Conservation (phyloP, 441 rosid genomes). For the Populus hybrid region DNA sequence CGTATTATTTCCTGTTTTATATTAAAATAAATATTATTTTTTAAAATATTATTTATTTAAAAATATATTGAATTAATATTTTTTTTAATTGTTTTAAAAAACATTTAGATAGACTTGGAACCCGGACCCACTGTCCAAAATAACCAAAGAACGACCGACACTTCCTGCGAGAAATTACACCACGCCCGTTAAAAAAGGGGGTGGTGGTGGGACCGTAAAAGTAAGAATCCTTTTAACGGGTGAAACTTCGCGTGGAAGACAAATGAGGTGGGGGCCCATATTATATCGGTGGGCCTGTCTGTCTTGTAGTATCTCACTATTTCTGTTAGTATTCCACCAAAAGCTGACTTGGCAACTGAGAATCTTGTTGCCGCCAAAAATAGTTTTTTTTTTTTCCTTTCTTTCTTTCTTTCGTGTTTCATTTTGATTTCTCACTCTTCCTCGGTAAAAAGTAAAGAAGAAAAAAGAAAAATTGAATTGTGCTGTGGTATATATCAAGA, state of each 20-base stretch:
- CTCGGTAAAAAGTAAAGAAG: too few species aligned
- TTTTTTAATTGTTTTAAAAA: too few species aligned
- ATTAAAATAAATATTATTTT: background rate
- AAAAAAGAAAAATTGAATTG: too few species aligned
- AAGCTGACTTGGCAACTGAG: slow-evolving; percentile 12
- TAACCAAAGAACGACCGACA: background rate
- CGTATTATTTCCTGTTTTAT: background rate
- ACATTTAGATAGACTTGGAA: background rate
- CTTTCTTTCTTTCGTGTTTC: too few species aligned
- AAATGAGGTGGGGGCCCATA: slow-evolving; percentile 15
- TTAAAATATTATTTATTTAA: too few species aligned
- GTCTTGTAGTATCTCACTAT: background rate
- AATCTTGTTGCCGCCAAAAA: background rate
- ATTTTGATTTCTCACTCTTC: too few species aligned
- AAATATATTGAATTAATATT: too few species aligned
- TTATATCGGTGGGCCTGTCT: background rate
- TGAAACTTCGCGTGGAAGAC: slow-evolving; percentile 30
- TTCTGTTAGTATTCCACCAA: background rate
- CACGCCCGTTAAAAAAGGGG: too few species aligned
- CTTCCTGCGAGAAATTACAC: too few species aligned
- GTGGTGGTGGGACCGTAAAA: background rate
- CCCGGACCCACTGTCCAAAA: background rate
- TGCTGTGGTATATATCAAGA: too few species aligned
- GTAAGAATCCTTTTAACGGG: background rate
- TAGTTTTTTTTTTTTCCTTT: background rate